Evolutionary conservation across 2,329 filamentous ascomycete genomes (phyloP).

Genomic region (Emmonsiellopsis sp.): DNA sequence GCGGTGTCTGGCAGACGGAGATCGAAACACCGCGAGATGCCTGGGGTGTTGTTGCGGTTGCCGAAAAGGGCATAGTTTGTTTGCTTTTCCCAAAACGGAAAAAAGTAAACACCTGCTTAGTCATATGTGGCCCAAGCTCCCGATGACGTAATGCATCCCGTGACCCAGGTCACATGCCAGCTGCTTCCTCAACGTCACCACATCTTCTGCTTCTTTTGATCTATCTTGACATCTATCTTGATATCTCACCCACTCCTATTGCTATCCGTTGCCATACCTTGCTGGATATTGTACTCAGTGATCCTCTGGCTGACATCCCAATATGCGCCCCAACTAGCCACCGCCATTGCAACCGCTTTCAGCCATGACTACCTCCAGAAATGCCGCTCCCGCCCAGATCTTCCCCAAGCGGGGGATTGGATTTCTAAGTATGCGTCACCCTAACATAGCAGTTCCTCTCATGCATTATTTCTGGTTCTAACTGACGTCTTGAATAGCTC

Average conservation of each 20-base stretch:
- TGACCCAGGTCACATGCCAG: not conserved
- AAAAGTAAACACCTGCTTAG: not conserved
- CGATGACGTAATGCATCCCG: not conserved
- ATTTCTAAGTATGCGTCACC: conserved; percentile 42
- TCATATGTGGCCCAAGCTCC: not conserved
- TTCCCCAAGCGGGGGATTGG: conserved; percentile 58
- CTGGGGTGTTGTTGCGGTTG: not conserved
- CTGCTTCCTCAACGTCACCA: too few species aligned
- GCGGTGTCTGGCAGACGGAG: not conserved
- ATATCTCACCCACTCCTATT: too few species aligned
- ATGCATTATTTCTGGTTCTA: not conserved
- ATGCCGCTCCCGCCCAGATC: conserved; percentile 46
- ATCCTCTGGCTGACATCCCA: too few species aligned
- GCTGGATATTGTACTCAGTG: too few species aligned
- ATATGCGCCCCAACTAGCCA: too few species aligned
- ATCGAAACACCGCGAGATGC: not conserved
- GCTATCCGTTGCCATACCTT: too few species aligned
- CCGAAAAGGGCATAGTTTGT: not conserved
- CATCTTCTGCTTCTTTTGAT: too few species aligned
- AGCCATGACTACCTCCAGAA: conserved; percentile 26
- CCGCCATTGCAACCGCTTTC: too few species aligned
- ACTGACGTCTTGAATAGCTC: conserved; percentile 44
- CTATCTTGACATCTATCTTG: too few species aligned
- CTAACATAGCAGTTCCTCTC: conserved; percentile 16
- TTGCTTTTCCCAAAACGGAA: not conserved